phyloP scores from a whole-genome alignment of 345 rosid species.

The Psidium friedrichsthalianum region DNA sequence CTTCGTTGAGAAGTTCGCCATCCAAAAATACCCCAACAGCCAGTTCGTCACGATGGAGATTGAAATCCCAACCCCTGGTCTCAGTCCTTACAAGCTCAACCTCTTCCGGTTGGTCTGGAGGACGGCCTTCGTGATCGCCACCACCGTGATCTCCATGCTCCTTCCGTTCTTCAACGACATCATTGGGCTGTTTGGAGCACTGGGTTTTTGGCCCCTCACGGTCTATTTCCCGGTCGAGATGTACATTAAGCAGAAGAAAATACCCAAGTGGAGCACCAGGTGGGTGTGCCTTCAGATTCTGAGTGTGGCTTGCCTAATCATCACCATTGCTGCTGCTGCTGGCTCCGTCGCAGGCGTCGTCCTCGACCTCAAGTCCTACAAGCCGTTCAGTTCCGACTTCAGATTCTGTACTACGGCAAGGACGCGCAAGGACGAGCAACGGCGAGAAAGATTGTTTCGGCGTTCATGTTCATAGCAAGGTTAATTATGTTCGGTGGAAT shows the following conservation, averaged over 20 bases:
- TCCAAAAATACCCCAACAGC: slow-evolving; percentile 24
- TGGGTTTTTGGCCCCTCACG: slow-evolving; percentile 73
- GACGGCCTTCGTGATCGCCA: slow-evolving; percentile 35
- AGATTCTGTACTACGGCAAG: neutral
- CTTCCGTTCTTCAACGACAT: slow-evolving; percentile 71
- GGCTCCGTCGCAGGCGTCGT: slow-evolving; percentile 60
- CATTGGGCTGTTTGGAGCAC: slow-evolving; percentile 59
- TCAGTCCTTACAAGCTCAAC: slow-evolving; percentile 26
- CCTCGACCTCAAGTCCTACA: slow-evolving; percentile 15
- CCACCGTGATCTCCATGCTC: slow-evolving; percentile 59
- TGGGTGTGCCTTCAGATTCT: slow-evolving; percentile 50
- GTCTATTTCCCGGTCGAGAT: slow-evolving; percentile 79
- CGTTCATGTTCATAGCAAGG: neutral
- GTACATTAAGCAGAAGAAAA: slow-evolving; percentile 46
- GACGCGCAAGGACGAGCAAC: neutral
- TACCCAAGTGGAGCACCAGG: slow-evolving; percentile 52
- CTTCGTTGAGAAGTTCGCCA: slow-evolving; percentile 36
- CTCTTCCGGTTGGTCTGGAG: slow-evolving; percentile 55
- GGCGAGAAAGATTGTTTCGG: neutral
- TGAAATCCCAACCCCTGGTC: slow-evolving; percentile 29
- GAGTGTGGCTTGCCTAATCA: slow-evolving; percentile 45
- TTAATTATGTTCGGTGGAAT: neutral
- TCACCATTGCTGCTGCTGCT: slow-evolving; percentile 42
- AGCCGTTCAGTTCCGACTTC: slow-evolving; percentile 13
- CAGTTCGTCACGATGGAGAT: slow-evolving; percentile 36